Percentiles rank a stretch among this genome's conserved stretches.
Evolutionary conservation across 768 basidiomycete species (phyloP).

Genomic region (Amanita subjunquillea): DNA sequence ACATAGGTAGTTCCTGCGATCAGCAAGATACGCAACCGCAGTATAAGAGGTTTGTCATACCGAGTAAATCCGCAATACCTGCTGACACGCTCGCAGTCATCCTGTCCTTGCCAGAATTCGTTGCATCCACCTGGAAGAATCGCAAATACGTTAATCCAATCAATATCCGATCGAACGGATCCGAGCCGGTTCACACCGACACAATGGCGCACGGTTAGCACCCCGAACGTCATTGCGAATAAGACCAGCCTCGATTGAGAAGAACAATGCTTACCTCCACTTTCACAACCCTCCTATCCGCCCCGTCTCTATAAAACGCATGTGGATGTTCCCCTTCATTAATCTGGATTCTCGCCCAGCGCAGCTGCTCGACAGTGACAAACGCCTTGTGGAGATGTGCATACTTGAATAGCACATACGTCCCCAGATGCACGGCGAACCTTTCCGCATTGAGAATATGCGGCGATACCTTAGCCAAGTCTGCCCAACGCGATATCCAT

Average conservation of each 20-base stretch:
- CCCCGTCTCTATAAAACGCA: slow-evolving; percentile 82
- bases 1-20: too few relatives aligned
- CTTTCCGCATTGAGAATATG: slow-evolving; percentile 75
- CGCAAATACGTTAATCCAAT: too few relatives aligned
- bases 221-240: neutral
- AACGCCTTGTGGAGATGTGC: slow-evolving; percentile 62
- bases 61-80: slow-evolving; percentile 73
- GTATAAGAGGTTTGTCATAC: slow-evolving; percentile 27
- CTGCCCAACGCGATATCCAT: slow-evolving; percentile 21
- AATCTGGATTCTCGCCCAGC: slow-evolving; percentile 74
- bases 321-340: slow-evolving; percentile 50
- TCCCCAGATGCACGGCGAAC: slow-evolving; percentile 82
- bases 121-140: slow-evolving; percentile 46
- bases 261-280: slow-evolving; percentile 32
- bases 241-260: neutral
- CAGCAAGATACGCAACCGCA: neutral
- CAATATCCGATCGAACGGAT: neutral
- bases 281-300: slow-evolving; percentile 70
- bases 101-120: slow-evolving; percentile 49
- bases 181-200: neutral
- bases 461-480: slow-evolving; percentile 83
- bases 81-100: slow-evolving; percentile 51
- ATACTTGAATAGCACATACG: slow-evolving; percentile 76
- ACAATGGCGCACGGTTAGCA: neutral
- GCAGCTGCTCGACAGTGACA: slow-evolving; percentile 66